Percentiles rank a stretch among this genome's conserved stretches.
These are phyloP conservation scores for Xenoacremonium recifei DNA, from an alignment of 2,329 filamentous ascomycete species.

Conservation along the genomic window DNA sequence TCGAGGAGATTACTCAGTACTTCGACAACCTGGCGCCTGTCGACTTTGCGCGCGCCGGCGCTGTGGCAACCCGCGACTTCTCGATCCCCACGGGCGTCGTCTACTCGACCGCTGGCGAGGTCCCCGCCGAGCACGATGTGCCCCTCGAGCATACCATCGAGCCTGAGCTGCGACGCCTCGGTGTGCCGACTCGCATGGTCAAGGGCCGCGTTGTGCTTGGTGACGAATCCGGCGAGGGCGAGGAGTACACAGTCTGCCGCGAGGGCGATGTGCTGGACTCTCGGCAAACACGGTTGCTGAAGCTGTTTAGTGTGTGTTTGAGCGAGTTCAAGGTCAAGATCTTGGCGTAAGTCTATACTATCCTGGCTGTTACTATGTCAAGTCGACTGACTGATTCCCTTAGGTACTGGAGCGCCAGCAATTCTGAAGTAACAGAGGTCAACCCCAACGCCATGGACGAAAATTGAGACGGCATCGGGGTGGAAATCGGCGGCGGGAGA, in stretches of 20 bases:
- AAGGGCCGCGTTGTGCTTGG: conserved; percentile 82
- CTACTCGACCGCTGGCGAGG: conserved; percentile 76
- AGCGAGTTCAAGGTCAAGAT: conserved; percentile 86
- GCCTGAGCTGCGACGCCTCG: conserved; percentile 83
- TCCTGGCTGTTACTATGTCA: neutral
- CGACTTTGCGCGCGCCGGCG: conserved; percentile 90
- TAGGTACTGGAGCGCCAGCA: conserved; percentile 64
- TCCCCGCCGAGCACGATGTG: conserved; percentile 78
- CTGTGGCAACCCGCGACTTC: conserved; percentile 70
- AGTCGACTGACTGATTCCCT: conserved; percentile 12
- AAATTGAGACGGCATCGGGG: conserved; percentile 10
- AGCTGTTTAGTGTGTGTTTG: conserved; percentile 88
- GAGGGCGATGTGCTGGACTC: conserved; percentile 85
- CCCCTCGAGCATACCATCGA: conserved; percentile 86
- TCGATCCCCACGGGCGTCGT: conserved; percentile 81
- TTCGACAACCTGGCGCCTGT: conserved; percentile 71
- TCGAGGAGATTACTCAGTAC: conserved; percentile 65
- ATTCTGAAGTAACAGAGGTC: conserved; percentile 57
- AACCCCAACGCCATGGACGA: conserved; percentile 39
- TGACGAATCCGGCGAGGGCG: conserved; percentile 50
- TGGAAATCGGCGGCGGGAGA: conserved; percentile 23
- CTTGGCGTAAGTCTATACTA: conserved; percentile 61
- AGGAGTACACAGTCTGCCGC: conserved; percentile 75
- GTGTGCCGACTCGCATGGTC: conserved; percentile 84
- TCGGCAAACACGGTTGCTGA: conserved; percentile 88